Conservation (phyloP, 2,329 filamentous ascomycete genomes). For the Fusarium nygamai region DNA sequence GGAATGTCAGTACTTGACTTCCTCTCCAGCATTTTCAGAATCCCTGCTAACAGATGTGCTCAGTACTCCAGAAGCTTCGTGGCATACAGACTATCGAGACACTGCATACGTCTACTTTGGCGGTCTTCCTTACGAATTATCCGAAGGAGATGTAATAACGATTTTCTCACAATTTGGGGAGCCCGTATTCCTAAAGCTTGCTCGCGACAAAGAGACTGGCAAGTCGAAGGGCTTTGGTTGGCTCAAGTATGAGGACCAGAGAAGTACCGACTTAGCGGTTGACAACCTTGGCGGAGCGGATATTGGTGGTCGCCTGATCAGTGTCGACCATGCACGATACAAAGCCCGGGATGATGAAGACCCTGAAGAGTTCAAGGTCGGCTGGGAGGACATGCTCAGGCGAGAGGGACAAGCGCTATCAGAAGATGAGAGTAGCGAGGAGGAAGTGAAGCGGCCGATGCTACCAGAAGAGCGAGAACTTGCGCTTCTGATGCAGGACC, state of each 20-base stretch:
- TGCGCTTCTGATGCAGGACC: conserved; percentile 75
- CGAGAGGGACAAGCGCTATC: conserved; percentile 58
- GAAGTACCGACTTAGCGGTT: conserved; percentile 93
- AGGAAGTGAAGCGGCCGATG: conserved; percentile 66
- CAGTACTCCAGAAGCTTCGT: conserved; percentile 86
- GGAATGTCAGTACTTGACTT: conserved; percentile 70
- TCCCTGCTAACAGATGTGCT: conserved; percentile 31
- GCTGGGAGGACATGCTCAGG: conserved; percentile 68
- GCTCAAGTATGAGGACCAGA: conserved; percentile 97
- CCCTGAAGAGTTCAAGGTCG: conserved; percentile 66
- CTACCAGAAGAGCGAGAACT: conserved; percentile 86
- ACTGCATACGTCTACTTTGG: conserved; percentile 98
- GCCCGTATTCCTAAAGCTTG: conserved; percentile 90
- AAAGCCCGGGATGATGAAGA: conserved; percentile 85
- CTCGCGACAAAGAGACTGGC: conserved; percentile 94
- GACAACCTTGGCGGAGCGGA: conserved; percentile 92
- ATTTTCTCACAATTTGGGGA: conserved; percentile 98
- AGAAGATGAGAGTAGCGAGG: conserved; percentile 58
- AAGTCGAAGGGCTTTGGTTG: conserved; percentile 96
- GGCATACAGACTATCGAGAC: conserved; percentile 97
- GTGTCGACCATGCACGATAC: conserved; percentile 94
- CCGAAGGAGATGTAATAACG: conserved; percentile 93
- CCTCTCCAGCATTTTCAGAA: neutral
- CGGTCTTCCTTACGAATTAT: conserved; percentile 89
- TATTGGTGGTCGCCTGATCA: conserved; percentile 80